Base-by-base conservation (phyloP, 1,284 basidiomycete genomes). In the Leccinum fuscescens region DNA sequence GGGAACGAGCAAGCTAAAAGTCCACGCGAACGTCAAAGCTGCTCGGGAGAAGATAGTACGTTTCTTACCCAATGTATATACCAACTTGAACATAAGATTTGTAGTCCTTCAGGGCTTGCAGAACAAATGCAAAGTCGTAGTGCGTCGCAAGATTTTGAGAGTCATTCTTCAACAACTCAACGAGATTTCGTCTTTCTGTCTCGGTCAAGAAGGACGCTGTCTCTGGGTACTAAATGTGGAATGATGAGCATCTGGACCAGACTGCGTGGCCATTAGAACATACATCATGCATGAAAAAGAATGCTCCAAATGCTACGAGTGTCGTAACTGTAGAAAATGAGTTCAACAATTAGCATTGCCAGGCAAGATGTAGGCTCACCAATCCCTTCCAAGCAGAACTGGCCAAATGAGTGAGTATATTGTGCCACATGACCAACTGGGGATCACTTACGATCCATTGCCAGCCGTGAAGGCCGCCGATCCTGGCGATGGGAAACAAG, bases 391-490 rank as follows among this genome's bases (percentile, higher is more conserved):
- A 76, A 55, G 48, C 72, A 69, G 58, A 76, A 76, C 74, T 76
- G 49, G 24, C 6, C 60, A 31, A 5, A 24, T 27, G 2, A 5
- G 37, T 62, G 6, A 72, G 55, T 50, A 60, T 35, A 52, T 42
- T 20, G 11, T 12, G 11, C 7, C 4, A 39, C 11, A 53, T 20
- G 22, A 46, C 39, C 5, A 1, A 39, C 24, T 31, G 6, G 37
- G 8, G 6, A 22, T 37, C 48, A 67, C 81, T 77, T 63, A 83
- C 80, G 53, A 82, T 82, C 80, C 81, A 82, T 42, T 78, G 75
- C 78, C 78, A 78, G 27, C 76, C 76, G 58, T 72, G 77, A 27
- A 78, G 67, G 42, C 72, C 76, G 44, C 72, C 76, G 79, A 75
- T 59, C 12, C 75, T 77, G 42, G 20, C 17, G 39, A 50, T 27